Evolutionary conservation across 2,329 filamentous ascomycete genomes (phyloP).

Genomic region (Macrophomina phaseolina): DNA sequence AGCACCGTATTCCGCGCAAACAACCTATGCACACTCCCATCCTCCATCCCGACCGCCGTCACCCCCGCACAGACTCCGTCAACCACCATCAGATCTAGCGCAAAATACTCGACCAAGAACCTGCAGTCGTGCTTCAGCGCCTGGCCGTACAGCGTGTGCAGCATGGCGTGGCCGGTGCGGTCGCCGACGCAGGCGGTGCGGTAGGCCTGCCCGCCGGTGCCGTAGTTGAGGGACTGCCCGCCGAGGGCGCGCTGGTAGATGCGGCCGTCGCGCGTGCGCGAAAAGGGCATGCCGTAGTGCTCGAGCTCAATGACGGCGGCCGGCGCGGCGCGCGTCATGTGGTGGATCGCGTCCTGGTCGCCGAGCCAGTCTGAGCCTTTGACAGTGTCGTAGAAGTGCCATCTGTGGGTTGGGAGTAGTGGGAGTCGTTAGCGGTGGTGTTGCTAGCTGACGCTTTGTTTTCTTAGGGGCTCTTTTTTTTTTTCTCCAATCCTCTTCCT

Average conservation of each 20-base stretch:
- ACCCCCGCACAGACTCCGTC: constrained; percentile 56
- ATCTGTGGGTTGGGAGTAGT: background rate
- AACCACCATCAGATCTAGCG: constrained; percentile 56
- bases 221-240: constrained; percentile 54
- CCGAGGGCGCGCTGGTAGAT: constrained; percentile 58
- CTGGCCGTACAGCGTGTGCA: constrained; percentile 59
- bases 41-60: constrained; percentile 55
- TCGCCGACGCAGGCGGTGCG: constrained; percentile 54
- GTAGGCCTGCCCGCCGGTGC: constrained; percentile 57
- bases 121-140: constrained; percentile 55
- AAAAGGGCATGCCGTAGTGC: constrained; percentile 62
- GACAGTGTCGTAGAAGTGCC: constrained; percentile 66
- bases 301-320: constrained; percentile 62
- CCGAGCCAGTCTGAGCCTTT: constrained; percentile 66
- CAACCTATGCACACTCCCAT: constrained; percentile 55
- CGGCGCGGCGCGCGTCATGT: constrained; percentile 63
- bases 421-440: background rate
- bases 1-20: constrained; percentile 57
- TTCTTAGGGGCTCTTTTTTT: too few species aligned
- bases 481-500: too few species aligned
- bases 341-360: constrained; percentile 65
- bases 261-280: constrained; percentile 51
- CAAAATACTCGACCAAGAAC: constrained; percentile 59
- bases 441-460: too few species aligned
- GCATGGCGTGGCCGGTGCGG: constrained; percentile 56